These are phyloP conservation scores for Albugo candida DNA, from an alignment of 352 stramenopile genomes.

Conservation along the genomic window DNA sequence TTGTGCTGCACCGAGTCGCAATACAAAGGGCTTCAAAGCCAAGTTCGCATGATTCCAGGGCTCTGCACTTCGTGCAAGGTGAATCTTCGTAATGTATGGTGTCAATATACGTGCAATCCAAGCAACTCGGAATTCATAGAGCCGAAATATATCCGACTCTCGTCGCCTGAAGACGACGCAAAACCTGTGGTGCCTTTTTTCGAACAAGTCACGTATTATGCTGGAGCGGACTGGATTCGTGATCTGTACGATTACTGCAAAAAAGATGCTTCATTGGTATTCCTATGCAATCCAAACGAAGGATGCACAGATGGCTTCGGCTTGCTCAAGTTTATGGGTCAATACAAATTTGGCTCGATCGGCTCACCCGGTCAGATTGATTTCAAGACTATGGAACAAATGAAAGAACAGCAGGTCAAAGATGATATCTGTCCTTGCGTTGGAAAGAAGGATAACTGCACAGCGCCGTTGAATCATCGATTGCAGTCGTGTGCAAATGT, in stretches of 20 bases:
- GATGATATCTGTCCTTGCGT: slow-evolving; percentile 31
- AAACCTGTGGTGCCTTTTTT: slow-evolving; percentile 19
- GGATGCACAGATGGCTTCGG: slow-evolving; percentile 41
- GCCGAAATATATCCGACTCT: slow-evolving; percentile 37
- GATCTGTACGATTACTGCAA: slow-evolving; percentile 60
- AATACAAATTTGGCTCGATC: slow-evolving; percentile 43
- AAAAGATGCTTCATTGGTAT: slow-evolving; percentile 23
- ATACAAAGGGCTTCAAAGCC: slow-evolving; percentile 32
- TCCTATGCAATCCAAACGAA: slow-evolving; percentile 20
- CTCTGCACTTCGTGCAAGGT: slow-evolving; percentile 50
- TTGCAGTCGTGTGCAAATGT: slow-evolving; percentile 32
- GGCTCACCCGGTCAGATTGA: slow-evolving; percentile 51
- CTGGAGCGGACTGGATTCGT: slow-evolving; percentile 37
- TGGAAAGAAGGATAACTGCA: slow-evolving; percentile 15
- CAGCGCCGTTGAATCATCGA: slow-evolving; percentile 22
- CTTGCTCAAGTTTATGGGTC: slow-evolving; percentile 31
- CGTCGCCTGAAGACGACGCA: slow-evolving; percentile 26
- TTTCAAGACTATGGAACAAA: slow-evolving; percentile 38
- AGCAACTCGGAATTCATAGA: slow-evolving; percentile 65
- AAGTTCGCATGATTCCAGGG: slow-evolving; percentile 33
- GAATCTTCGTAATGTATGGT: slow-evolving; percentile 62
- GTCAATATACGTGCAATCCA: slow-evolving; percentile 57
- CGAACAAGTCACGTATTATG: slow-evolving; percentile 46
- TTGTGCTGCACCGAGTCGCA: slow-evolving; percentile 67
- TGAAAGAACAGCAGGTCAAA: slow-evolving; percentile 15